phyloP scores from a whole-genome alignment of 73 alveolate genomes.

The Paramecium pentaurelia region DNA sequence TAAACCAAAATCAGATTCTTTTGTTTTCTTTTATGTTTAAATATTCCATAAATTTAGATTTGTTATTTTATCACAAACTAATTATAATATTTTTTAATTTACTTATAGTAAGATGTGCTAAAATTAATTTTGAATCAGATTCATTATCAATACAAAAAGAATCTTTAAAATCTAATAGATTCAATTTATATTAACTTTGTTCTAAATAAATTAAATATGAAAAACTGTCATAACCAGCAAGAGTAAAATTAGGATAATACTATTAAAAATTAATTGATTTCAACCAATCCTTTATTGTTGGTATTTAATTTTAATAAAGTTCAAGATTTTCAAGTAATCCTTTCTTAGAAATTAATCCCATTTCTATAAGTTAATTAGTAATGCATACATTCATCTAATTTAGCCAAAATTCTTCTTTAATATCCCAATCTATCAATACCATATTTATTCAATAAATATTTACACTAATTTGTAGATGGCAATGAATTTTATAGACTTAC shows the following conservation, averaged over 20 bases:
- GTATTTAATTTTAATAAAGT: not conserved
- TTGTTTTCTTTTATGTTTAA: not conserved
- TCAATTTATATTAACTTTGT: not conserved
- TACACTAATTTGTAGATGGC: not conserved
- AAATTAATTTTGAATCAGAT: not conserved
- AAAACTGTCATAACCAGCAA: not conserved
- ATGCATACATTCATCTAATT: not conserved
- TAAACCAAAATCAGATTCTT: not conserved
- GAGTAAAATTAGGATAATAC: not conserved
- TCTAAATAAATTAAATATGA: not conserved
- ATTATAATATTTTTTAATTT: not conserved
- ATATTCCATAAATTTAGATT: not conserved
- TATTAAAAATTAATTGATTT: not conserved
- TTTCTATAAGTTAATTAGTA: not conserved
- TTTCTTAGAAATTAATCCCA: not conserved
- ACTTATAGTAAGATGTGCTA: conserved; percentile 1
- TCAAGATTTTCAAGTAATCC: not conserved
- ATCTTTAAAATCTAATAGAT: not conserved
- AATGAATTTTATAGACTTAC: not conserved
- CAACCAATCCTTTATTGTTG: not conserved
- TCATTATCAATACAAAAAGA: not conserved
- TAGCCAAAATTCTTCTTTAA: conserved; percentile 3
- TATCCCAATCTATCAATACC: conserved; percentile 22
- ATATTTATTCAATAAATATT: not conserved
- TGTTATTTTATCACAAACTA: not conserved